These are phyloP conservation scores for Albugo laibachii DNA, from an alignment of 352 stramenopile species.

Conservation along the genomic window DNA sequence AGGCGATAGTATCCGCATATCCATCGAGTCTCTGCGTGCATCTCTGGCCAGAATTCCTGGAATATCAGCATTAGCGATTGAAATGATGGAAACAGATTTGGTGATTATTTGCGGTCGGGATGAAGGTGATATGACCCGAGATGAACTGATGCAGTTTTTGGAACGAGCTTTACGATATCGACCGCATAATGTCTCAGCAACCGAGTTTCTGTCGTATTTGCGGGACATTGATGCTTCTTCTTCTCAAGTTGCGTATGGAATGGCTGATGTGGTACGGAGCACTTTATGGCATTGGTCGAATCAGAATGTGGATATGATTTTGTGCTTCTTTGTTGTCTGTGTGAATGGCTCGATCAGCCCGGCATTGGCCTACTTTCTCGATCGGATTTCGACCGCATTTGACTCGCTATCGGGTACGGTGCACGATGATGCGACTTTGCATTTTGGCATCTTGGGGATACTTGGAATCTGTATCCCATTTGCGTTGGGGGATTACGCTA, in stretches of 20 bases:
- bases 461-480: slow-evolving; percentile 64
- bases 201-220: slow-evolving; percentile 62
- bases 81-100: slow-evolving; percentile 81
- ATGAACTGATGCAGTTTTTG: slow-evolving; percentile 77
- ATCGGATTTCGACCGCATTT: slow-evolving; percentile 53
- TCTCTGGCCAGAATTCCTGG: slow-evolving; percentile 63
- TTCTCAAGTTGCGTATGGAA: slow-evolving; percentile 48
- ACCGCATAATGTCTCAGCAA: slow-evolving; percentile 44
- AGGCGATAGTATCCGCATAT: slow-evolving; percentile 69
- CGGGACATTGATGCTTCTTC: slow-evolving; percentile 71
- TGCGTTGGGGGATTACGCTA: slow-evolving; percentile 65
- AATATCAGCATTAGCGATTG: slow-evolving; percentile 60
- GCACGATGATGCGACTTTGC: slow-evolving; percentile 9
- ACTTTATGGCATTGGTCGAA: slow-evolving; percentile 76
- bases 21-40: slow-evolving; percentile 60
- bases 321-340: slow-evolving; percentile 63
- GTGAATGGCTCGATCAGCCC: slow-evolving; percentile 71
- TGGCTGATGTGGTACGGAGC: slow-evolving; percentile 48
- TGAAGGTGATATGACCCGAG: slow-evolving; percentile 65
- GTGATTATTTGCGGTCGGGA: slow-evolving; percentile 74
- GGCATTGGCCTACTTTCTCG: slow-evolving; percentile 49
- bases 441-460: slow-evolving; percentile 53
- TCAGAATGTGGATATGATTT: slow-evolving; percentile 43
- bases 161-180: slow-evolving; percentile 65
- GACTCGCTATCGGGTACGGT: slow-evolving; percentile 9